These are phyloP conservation scores for Effrenium voratum DNA, from an alignment of 73 alveolate genomes.

Conservation along the genomic window DNA sequence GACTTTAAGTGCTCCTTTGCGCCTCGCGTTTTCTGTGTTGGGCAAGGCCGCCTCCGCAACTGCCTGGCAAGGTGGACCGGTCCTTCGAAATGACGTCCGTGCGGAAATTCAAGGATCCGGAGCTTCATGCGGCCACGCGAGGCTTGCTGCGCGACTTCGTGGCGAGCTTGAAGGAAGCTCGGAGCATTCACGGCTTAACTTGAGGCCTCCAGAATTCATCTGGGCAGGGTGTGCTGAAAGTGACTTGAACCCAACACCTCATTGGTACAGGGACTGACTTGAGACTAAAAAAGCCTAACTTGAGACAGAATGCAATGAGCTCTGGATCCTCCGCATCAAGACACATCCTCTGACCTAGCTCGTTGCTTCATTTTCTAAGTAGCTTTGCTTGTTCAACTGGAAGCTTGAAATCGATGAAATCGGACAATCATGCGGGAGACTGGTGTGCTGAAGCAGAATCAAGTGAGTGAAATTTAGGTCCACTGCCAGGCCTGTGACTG, in stretches of 20 bases:
- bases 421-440: no score
- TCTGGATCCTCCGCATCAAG: neutral
- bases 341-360: no score
- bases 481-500: no score
- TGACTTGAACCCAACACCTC: no score
- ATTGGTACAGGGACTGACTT: neutral
- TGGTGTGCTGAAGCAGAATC: no score
- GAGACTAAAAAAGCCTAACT: neutral
- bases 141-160: neutral
- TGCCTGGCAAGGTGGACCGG: constrained; percentile 37
- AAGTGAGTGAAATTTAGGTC: no score
- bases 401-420: no score
- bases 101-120: constrained; percentile 46
- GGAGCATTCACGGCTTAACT: neutral
- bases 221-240: neutral
- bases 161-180: neutral
- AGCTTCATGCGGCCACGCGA: constrained; percentile 15
- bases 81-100: constrained; percentile 43
- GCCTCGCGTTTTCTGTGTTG: neutral
- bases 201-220: neutral
- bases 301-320: neutral
- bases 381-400: no score
- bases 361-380: no score
- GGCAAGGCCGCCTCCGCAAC: neutral
- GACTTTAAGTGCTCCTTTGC: neutral